Base-by-base conservation (phyloP, 768 basidiomycete genomes). In the Auriscalpium microsporum region DNA sequence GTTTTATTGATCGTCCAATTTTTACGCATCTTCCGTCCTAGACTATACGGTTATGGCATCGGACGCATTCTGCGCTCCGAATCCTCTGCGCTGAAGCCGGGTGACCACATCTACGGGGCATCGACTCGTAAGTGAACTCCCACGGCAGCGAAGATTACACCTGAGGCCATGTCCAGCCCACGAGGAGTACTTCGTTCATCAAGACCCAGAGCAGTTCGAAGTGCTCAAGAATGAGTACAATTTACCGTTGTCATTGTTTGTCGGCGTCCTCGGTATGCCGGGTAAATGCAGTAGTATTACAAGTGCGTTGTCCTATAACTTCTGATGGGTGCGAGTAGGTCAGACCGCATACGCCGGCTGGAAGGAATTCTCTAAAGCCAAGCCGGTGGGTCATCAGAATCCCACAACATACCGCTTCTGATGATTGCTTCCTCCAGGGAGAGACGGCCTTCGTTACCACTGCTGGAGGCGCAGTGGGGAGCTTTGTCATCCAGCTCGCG, bases 241-340 rank as follows among this genome's bases (percentile, higher is more conserved):
- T 6, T 63, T 82, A 4, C 78, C 80, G 0, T 81, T 76, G 78
- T 71, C 73, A 0, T 68, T 68, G 0, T 80, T 74, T 58, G 63
- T 80, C 34, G 80, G 82, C 13, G 74, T 76, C 1, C 69, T 73
- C 2, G 82, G 82, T 13, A 81, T 71, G 71, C 62, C 68, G 4
- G 67, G 68, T 63, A 54, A 19, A 58, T 21, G 28, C 28, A 28
- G 28, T 7, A 4, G 28, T 21, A 21, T 21, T 21, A 21, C 2
- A 28, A 28, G 28, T 28, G 28, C 28, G 5, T 2, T 28, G 28
- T 28, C 28, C 28, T 28, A 28, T 28, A 7, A 28, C 5, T 28
- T 28, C 28, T 28, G 28, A 28, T 28, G 28, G 28, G 28, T 28
- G 28, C 28, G 47, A 5, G 11, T 54, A 68, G 71, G 69, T n/a